Base-by-base conservation (phyloP, 805 yeast species). In the Candida pini region DNA sequence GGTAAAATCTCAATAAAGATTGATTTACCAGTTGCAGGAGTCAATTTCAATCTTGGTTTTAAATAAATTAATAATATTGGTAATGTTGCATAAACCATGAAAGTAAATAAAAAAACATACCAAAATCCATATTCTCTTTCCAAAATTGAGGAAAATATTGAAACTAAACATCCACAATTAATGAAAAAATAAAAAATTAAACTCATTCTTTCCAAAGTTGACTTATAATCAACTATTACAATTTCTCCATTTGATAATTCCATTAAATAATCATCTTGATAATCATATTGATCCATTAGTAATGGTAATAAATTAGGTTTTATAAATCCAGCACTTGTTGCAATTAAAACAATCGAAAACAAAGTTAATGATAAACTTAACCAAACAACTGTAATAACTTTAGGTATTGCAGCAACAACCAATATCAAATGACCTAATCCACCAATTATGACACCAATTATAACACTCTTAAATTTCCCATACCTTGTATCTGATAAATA, bases 251-350 rank as follows among this genome's bases (percentile, higher is more conserved):
- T 19, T 4, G 81, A 71, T 28, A 69, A 69, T 75, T 44, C 69
- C 65, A 36, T 69, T 58, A 56, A 71, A 69, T 38, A 71, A 36
- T 76, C 79, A 44, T 68, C 67, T 28, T 71, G 63, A 50, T 70
- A 66, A 25, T 76, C 71, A 54, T 77, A 78, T 57, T 80, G 87
- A 46, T 81, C 85, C 59, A 69, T 60, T 27, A 69, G 46, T 31
- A 69, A 53, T 5, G 75, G 75, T 40, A 69, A 58, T 31, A 71
- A 59, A 48, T 71, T 72, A 16, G 77, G 72, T 43, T 73, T 73
- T 40, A 73, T 71, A 36, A 69, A 68, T 30, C 78, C 78, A 22
- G 78, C 67, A 38, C 76, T 71, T 5, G 52, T 18, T 18, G 68
- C 65, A 35, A 68, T 58, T 5, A 63, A 52, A 1, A 63, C n/a